Evolutionary conservation across 257 asterid genomes (phyloP).

Genomic region (Cruciata laevipes): DNA sequence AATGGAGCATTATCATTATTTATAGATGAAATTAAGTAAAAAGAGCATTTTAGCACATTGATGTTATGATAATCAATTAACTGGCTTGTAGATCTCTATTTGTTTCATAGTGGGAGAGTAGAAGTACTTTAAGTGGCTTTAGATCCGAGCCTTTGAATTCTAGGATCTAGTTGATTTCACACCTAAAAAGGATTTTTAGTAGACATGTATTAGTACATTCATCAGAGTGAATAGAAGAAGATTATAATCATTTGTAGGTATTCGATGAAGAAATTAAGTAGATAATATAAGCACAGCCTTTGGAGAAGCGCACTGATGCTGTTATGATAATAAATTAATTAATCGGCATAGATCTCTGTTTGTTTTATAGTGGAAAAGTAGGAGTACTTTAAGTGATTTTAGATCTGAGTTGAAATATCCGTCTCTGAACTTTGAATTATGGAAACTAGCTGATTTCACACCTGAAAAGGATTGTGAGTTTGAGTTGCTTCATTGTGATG

Average conservation of each 20-base stretch:
- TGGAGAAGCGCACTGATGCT: neutral
- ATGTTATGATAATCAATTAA: no score
- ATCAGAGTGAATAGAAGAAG: neutral
- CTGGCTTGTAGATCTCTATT: no score
- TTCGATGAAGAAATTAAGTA: neutral
- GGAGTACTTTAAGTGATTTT: constrained; percentile 1
- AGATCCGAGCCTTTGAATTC: neutral
- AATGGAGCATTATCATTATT: neutral
- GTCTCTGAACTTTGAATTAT: neutral
- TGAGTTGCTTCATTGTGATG: constrained; percentile 1
- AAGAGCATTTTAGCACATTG: neutral
- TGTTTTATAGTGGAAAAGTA: neutral
- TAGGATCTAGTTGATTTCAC: neutral
- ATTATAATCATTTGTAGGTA: neutral
- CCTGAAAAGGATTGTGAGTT: neutral
- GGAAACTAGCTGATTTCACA: neutral
- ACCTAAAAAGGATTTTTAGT: neutral
- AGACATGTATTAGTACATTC: neutral
- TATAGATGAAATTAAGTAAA: neutral
- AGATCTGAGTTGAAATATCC: neutral
- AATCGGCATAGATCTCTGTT: neutral
- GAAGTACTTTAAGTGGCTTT: neutral
- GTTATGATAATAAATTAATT: no score
- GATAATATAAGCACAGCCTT: neutral
- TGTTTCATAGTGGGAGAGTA: neutral